Percentiles rank a stretch among this genome's conserved stretches.
These are phyloP conservation scores for Podospora appendiculata DNA, from an alignment of 495 filamentous ascomycete species.

Conservation along the genomic window DNA sequence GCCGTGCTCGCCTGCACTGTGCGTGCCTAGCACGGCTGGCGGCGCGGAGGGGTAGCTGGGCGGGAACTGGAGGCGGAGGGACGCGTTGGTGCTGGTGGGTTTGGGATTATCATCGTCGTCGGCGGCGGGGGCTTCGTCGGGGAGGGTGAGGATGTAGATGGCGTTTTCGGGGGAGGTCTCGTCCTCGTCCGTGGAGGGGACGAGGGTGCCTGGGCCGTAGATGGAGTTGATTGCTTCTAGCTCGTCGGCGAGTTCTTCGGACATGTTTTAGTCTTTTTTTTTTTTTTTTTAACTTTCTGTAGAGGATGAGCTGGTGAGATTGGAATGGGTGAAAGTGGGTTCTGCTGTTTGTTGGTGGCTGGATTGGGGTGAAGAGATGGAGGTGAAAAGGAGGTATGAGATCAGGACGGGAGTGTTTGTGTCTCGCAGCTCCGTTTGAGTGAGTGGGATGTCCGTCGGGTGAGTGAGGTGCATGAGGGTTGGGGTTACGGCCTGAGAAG, in stretches of 20 bases:
- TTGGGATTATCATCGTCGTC: not conserved
- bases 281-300: not conserved
- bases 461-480: too few relatives aligned
- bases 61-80: conserved; percentile 61
- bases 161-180: conserved; percentile 10
- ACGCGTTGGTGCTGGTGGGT: conserved; percentile 13
- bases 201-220: conserved; percentile 64
- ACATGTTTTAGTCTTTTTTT: conserved; percentile 38
- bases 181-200: conserved; percentile 19
- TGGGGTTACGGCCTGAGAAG: too few relatives aligned
- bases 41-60: conserved; percentile 60
- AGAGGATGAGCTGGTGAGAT: not conserved
- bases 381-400: too few relatives aligned
- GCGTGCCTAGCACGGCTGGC: conserved; percentile 62
- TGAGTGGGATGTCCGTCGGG: too few relatives aligned
- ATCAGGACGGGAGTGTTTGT: too few relatives aligned
- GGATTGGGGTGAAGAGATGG: too few relatives aligned
- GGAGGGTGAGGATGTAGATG: conserved; percentile 46
- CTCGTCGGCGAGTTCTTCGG: conserved; percentile 75
- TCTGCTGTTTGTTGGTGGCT: too few relatives aligned
- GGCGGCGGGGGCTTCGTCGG: conserved; percentile 32
- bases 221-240: conserved; percentile 89
- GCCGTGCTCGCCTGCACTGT: conserved; percentile 47
- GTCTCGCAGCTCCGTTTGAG: too few relatives aligned
- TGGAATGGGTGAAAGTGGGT: too few relatives aligned